Evolutionary conservation across 305 asterid species (phyloP), one percentile per base, ranked within the genome.

Genomic region (Fraxinus paxiana): DNA sequence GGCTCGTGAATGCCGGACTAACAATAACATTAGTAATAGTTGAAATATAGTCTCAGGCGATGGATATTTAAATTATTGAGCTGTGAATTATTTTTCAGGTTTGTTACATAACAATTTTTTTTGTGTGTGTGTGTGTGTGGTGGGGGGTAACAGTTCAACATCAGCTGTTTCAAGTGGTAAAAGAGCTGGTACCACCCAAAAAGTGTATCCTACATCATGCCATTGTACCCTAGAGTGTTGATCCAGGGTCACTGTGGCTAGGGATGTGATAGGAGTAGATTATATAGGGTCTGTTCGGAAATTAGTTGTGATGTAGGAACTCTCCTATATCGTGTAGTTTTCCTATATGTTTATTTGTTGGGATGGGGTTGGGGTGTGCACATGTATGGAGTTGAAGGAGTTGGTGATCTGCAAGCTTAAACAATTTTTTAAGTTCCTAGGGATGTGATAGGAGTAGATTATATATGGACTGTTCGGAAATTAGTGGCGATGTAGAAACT

Each of bases 1-100:
- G 93, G 84, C 87, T 81, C 81, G 43, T 76, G 80, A 69, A 43
- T 73, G 65, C 84, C 72, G 71, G 73, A 24, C 13, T 65, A 24
- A 26, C 15, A 24, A 26, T 2, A 65, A 13, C 5, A 6, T 26
- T 26, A 65, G n/a, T 65, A 10, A 26, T 43, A 43, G 17, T 43
- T 43, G 18, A 65, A 24, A 65, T 26, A 65, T 5, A 65, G 33
- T 22, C 15, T 24, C 1, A 26, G 61, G 18, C 17, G 15, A 37
- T 54, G 1, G 37, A 63, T 43, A 0, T 30, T 81, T 65, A 63
- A 74, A 67, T 79, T 28, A 61, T 34, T 77, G 31, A 43, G 20
- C 8, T 24, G 61, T 84, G 26, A 71, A 35, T 37, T n/a, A 41
- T 30, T 77, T 51, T 80, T 6, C 33, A 28, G 13, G 30, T 74